Base-by-base conservation (phyloP, 2,329 filamentous ascomycete genomes). In the Cytospora piceae region DNA sequence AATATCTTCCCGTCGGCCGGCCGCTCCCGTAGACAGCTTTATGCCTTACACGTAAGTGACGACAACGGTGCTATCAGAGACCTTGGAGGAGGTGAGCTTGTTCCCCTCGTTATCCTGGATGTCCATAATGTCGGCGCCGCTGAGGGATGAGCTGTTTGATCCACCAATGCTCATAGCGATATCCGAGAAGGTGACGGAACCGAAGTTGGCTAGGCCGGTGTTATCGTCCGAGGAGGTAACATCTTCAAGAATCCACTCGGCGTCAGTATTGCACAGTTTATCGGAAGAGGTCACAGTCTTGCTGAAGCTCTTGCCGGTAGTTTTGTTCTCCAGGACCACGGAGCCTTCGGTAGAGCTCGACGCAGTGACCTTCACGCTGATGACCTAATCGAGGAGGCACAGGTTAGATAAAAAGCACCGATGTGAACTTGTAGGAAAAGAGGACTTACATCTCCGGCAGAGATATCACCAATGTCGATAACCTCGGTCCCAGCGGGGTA, bases 401-500 rank as follows among this genome's bases (percentile, higher is more conserved):
- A 5, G 12, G 34, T 54, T 42, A 56, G 56, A 54, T n/a, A 15
- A 8, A 22, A 27, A 49, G 6, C 9, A 20, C 54, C 27, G 27
- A 5, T 29, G 27, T 29, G 14, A 9, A 12, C 17, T 17, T 52
- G 29, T 17, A n/a, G 20, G 31, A 14, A 27, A n/a, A 55, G 34
- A 8, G 14, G 15, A 51, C 65, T 61, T 57, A 67, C 65, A 67
- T 68, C 67, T 32, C 67, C 67, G 39, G 67, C 54, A 8, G 61
- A 22, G 15, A 68, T 63, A 32, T 51, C 46, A 34, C 65, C 65
- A 20, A 66, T 49, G 37, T 65, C 60, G 49, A 68, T 52, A 32
- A 55, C 64, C 22, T 67, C 32, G 5, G 83, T 80, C 68, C 81
- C 81, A 70, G 85, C 81, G 1, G 85, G 84, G 69, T 81, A 85